Evolutionary conservation across 148 eudicot species (phyloP).

Genomic region (Silene conica): DNA sequence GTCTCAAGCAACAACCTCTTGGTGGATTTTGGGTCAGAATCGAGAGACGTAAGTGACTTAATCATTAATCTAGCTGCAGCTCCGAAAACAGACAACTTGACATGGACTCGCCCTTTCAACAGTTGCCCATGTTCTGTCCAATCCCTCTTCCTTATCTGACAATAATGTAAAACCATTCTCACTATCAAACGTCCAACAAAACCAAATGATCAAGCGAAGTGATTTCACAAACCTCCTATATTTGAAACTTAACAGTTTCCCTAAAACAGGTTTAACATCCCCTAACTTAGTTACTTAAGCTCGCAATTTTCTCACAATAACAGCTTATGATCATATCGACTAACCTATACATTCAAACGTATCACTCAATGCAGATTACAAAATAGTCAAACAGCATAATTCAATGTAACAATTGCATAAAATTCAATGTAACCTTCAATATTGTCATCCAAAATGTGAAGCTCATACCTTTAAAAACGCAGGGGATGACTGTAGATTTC

Average conservation of each 20-base stretch:
- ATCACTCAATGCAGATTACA: not conserved
- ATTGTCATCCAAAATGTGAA: not conserved
- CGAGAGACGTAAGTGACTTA: slow-evolving; percentile 54
- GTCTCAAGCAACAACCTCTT: slow-evolving; percentile 73
- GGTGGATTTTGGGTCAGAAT: slow-evolving; percentile 65
- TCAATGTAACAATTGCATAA: not conserved
- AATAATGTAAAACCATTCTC: slow-evolving; percentile 21
- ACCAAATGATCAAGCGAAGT: not conserved
- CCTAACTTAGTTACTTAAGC: not conserved
- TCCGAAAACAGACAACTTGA: slow-evolving; percentile 66
- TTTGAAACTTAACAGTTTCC: not conserved
- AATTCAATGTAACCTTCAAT: no score
- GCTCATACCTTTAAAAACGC: slow-evolving; percentile 65
- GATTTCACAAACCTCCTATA: not conserved
- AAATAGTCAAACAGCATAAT: not conserved
- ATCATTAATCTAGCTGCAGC: slow-evolving; percentile 66
- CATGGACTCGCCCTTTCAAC: slow-evolving; percentile 68
- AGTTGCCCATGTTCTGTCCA: slow-evolving; percentile 80
- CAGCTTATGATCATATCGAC: not conserved
- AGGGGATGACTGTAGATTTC: slow-evolving; percentile 64
- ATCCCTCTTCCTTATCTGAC: slow-evolving; percentile 90
- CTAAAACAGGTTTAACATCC: not conserved
- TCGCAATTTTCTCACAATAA: not conserved
- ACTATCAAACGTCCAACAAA: slow-evolving; percentile 5
- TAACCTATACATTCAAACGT: not conserved